phyloP scores from a whole-genome alignment of 805 yeast genomes.

The Candida koratica region DNA sequence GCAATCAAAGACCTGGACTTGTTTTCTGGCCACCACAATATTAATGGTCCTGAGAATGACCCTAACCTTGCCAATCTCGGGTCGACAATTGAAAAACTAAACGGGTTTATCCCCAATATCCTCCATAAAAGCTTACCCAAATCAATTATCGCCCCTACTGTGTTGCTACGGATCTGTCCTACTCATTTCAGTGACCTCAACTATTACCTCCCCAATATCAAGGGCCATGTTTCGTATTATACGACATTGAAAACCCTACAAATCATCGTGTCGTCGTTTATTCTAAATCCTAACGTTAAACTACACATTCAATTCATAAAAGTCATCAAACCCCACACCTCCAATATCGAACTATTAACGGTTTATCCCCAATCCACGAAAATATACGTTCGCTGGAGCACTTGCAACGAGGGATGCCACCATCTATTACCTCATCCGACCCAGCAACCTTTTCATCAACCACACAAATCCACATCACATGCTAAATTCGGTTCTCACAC shows the following conservation, averaged over 20 bases:
- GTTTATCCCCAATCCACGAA: conserved; percentile 44
- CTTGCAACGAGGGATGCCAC: conserved; percentile 49
- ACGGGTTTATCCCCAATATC: conserved; percentile 47
- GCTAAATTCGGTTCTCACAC: conserved; percentile 39
- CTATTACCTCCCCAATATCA: conserved; percentile 51
- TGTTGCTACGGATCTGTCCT: conserved; percentile 56
- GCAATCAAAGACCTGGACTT: too few relatives aligned
- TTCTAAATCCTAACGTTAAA: conserved; percentile 49
- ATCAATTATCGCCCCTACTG: conserved; percentile 40
- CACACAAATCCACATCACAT: conserved; percentile 30
- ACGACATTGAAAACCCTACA: conserved; percentile 57
- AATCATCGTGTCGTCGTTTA: conserved; percentile 49
- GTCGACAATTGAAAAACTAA: conserved; percentile 45
- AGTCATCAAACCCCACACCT: conserved; percentile 14
- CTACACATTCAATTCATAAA: conserved; percentile 49
- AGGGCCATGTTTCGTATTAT: conserved; percentile 53
- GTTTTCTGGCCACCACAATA: too few relatives aligned
- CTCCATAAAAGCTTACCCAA: conserved; percentile 44
- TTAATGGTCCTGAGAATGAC: too few relatives aligned
- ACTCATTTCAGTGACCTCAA: conserved; percentile 40
- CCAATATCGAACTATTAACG: conserved; percentile 24
- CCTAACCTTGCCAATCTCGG: conserved; percentile 65
- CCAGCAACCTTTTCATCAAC: neutral
- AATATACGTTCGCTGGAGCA: conserved; percentile 53
- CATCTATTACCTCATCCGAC: conserved; percentile 31